These are phyloP conservation scores for Aspergillus sp. DNA, from an alignment of 2,329 filamentous ascomycete species.

Conservation along the genomic window DNA sequence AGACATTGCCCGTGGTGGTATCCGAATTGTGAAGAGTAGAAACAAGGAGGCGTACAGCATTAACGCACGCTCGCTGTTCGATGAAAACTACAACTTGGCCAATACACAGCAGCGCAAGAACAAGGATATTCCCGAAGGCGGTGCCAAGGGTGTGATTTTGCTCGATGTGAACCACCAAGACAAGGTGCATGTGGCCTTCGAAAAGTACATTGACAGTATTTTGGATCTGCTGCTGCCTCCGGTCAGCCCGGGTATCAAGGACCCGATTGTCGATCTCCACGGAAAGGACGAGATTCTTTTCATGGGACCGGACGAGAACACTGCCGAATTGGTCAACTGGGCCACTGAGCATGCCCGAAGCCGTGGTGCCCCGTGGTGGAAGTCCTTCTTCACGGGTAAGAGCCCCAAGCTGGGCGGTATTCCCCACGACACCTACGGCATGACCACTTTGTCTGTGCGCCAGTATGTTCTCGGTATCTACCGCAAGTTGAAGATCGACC, in stretches of 20 bases:
- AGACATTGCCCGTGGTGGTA: conserved; percentile 93
- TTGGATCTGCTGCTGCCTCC: conserved; percentile 89
- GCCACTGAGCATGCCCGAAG: conserved; percentile 89
- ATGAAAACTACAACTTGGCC: conserved; percentile 97
- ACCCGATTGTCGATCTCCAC: conserved; percentile 92
- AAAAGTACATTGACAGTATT: conserved; percentile 99
- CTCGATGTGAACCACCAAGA: conserved; percentile 93
- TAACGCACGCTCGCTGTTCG: conserved; percentile 93
- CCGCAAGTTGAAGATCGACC: conserved; percentile 87
- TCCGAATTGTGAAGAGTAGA: conserved; percentile 96
- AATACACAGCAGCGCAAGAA: conserved; percentile 99
- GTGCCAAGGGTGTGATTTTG: conserved; percentile 95
- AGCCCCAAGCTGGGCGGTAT: conserved; percentile 94
- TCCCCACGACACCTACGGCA: conserved; percentile 91
- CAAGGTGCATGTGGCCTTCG: conserved; percentile 85
- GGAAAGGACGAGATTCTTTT: conserved; percentile 96
- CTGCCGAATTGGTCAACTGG: conserved; percentile 94
- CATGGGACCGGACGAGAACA: conserved; percentile 99
- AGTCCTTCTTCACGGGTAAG: conserved; percentile 99
- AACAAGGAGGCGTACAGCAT: conserved; percentile 95
- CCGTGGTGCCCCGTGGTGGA: conserved; percentile 96
- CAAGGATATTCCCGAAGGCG: conserved; percentile 98
- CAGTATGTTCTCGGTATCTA: conserved; percentile 97
- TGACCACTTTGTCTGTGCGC: conserved; percentile 95
- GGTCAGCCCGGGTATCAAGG: conserved; percentile 93